phyloP scores from a whole-genome alignment of 352 stramenopile genomes.

The Pythium chondricola region DNA sequence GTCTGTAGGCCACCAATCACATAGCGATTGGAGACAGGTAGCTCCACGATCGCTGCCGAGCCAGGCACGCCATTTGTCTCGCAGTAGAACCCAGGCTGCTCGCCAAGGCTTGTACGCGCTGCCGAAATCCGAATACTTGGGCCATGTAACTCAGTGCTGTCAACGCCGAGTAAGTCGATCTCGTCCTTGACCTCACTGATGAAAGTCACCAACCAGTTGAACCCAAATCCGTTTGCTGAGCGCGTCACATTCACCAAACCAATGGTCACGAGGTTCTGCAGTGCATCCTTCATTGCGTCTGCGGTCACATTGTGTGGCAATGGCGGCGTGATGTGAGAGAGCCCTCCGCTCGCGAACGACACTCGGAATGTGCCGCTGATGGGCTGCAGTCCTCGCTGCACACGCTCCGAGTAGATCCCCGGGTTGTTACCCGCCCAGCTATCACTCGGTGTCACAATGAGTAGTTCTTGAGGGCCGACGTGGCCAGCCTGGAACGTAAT shows the following conservation, averaged over 20 bases:
- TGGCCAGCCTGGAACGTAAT: constrained; percentile 77
- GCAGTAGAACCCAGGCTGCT: constrained; percentile 73
- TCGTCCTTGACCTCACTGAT: constrained; percentile 76
- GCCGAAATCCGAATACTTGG: constrained; percentile 81
- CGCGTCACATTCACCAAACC: constrained; percentile 84
- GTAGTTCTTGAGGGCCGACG: constrained; percentile 77
- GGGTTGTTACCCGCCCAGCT: constrained; percentile 93
- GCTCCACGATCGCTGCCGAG: constrained; percentile 23
- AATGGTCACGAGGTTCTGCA: constrained; percentile 88
- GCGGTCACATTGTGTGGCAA: constrained; percentile 88
- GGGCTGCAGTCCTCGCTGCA: constrained; percentile 84
- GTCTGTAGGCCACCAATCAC: constrained; percentile 45
- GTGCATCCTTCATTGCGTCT: constrained; percentile 62
- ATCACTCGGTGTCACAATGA: constrained; percentile 83
- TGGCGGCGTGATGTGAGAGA: constrained; percentile 82
- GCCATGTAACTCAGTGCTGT: constrained; percentile 90
- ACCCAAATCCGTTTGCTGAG: constrained; percentile 90
- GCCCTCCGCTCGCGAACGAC: constrained; percentile 45
- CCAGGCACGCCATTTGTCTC: constrained; percentile 39
- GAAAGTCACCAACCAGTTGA: constrained; percentile 95
- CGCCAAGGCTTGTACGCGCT: constrained; percentile 55
- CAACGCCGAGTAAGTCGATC: constrained; percentile 78
- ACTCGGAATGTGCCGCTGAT: constrained; percentile 91
- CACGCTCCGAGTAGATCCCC: constrained; percentile 67
- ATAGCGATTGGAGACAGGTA: constrained; percentile 24